phyloP scores from a whole-genome alignment of 2,329 filamentous ascomycete species.

The Penicillium olsonii region DNA sequence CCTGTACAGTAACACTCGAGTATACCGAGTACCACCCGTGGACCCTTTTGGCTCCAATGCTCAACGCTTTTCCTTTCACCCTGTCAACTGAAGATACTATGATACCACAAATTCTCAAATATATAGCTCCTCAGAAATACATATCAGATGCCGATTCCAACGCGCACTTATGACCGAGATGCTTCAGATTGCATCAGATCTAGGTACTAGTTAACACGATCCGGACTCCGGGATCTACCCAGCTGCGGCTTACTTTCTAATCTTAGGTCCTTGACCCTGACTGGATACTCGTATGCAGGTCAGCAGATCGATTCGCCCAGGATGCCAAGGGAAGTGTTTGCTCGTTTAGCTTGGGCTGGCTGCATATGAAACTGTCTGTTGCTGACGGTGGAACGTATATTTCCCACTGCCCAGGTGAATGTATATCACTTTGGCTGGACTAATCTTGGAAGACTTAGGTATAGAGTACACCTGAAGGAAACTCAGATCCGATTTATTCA shows the following conservation, averaged over 20 bases:
- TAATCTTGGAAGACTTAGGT: too few relatives aligned
- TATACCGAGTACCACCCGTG: background rate
- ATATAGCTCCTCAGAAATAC: constrained; percentile 3
- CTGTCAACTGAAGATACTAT: constrained; percentile 7
- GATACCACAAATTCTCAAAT: constrained; percentile 12
- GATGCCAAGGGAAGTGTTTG: too few relatives aligned
- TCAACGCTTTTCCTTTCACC: background rate
- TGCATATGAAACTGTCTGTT: background rate
- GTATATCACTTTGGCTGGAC: too few relatives aligned
- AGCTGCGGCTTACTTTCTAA: background rate
- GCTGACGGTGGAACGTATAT: too few relatives aligned
- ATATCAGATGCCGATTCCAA: background rate
- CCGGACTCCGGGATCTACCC: too few relatives aligned
- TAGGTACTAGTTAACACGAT: too few relatives aligned
- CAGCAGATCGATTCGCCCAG: too few relatives aligned
- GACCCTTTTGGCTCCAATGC: background rate
- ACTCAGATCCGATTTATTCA: constrained; percentile 27
- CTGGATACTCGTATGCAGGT: background rate
- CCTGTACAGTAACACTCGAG: constrained; percentile 18
- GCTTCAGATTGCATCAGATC: too few relatives aligned
- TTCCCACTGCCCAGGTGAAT: too few relatives aligned
- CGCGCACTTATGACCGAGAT: too few relatives aligned
- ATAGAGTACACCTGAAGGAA: too few relatives aligned
- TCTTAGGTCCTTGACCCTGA: background rate
- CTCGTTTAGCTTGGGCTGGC: too few relatives aligned